Evolutionary conservation across 306 rosid species (phyloP).

Genomic region (Vigna trinervia): DNA sequence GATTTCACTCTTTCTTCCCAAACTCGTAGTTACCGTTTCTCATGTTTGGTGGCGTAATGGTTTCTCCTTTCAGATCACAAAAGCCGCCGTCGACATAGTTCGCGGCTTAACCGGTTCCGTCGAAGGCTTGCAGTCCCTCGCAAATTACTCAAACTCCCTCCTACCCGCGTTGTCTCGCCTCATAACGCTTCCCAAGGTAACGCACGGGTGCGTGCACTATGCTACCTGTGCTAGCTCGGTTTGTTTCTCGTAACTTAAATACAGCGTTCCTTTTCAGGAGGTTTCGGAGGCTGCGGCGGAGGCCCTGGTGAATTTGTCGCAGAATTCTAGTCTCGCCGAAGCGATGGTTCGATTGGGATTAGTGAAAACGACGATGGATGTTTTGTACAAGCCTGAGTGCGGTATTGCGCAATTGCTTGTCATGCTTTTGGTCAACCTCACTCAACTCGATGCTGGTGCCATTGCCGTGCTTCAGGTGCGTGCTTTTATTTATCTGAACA

Average conservation of each 20-base stretch:
- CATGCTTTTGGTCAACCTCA: conserved; percentile 92
- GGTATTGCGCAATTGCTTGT: conserved; percentile 67
- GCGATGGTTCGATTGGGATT: conserved; percentile 73
- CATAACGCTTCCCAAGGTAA: conserved; percentile 63
- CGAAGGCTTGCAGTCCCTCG: conserved; percentile 82
- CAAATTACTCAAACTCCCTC: conserved; percentile 52
- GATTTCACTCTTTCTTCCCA: not conserved
- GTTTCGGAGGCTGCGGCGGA: conserved; percentile 84
- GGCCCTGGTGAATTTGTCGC: conserved; percentile 92
- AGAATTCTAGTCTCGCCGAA: conserved; percentile 62
- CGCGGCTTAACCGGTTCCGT: conserved; percentile 88
- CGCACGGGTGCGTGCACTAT: not conserved
- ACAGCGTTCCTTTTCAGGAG: conserved; percentile 59
- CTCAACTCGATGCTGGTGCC: conserved; percentile 73
- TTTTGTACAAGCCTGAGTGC: conserved; percentile 70
- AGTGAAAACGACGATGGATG: conserved; percentile 68
- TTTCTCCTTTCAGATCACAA: conserved; percentile 55
- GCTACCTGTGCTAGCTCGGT: not conserved
- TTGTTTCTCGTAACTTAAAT: not conserved
- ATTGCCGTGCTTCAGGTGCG: conserved; percentile 85
- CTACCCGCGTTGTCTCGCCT: conserved; percentile 73
- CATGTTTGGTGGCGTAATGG: not conserved
- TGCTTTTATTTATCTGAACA: not conserved
- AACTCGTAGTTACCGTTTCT: not conserved
- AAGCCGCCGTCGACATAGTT: conserved; percentile 90